Conservation (phyloP, 495 filamentous ascomycete species). For the Aspergillus taichungensis region DNA sequence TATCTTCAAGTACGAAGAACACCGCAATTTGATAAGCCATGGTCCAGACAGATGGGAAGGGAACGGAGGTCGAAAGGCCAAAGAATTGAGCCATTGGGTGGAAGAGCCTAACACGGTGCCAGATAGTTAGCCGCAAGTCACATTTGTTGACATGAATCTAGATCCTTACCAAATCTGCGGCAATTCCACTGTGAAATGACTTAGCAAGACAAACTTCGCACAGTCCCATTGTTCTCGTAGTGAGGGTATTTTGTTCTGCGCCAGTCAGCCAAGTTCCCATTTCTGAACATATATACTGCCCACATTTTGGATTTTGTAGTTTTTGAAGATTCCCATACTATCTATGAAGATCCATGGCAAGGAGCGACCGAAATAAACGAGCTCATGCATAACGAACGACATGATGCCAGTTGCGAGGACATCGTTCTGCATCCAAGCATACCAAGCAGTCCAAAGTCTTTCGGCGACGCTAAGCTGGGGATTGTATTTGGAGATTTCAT, state of each 20-base stretch:
- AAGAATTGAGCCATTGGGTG: constrained; percentile 95
- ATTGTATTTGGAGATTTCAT: constrained; percentile 82
- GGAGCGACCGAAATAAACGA: constrained; percentile 87
- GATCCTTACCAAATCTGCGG: constrained; percentile 81
- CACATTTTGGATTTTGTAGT: constrained; percentile 90
- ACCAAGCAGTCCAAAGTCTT: constrained; percentile 89
- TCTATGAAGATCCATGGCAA: constrained; percentile 94
- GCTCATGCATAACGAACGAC: constrained; percentile 92
- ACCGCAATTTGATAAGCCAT: constrained; percentile 89
- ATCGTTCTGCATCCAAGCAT: constrained; percentile 98
- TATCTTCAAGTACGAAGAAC: constrained; percentile 93
- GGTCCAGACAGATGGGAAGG: constrained; percentile 74
- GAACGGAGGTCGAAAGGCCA: constrained; percentile 79
- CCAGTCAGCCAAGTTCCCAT: not conserved
- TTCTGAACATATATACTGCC: constrained; percentile 14
- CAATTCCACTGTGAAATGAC: constrained; percentile 93
- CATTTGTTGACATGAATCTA: not conserved
- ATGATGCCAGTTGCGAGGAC: constrained; percentile 91
- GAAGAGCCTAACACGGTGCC: constrained; percentile 54
- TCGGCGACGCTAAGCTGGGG: constrained; percentile 78
- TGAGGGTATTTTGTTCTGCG: constrained; percentile 80
- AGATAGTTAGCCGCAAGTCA: constrained; percentile 1
- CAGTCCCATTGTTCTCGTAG: constrained; percentile 89
- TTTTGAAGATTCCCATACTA: constrained; percentile 72
- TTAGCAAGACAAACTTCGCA: constrained; percentile 80